Evolutionary conservation across 1,139 yeast genomes (phyloP), one percentile per base, ranked within the genome.

Genomic region (Kluyveromyces marxianus): DNA sequence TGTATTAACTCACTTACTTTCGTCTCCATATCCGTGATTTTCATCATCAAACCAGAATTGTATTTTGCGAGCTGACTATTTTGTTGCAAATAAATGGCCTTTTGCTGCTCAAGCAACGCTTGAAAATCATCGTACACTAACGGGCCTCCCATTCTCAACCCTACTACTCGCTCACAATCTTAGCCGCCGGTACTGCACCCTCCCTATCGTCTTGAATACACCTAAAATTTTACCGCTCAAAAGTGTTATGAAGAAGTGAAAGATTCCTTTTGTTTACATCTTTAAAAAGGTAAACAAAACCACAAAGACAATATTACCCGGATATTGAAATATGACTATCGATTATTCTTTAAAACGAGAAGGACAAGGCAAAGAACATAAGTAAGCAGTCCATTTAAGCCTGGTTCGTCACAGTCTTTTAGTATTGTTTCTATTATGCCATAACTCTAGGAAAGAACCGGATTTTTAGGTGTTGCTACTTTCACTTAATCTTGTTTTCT

Each of bases 51-150:
- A 25, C 71, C 59, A 5, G 80, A 72, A 58, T 80, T 81, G 46
- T 74, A 75, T 52, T 71, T 74, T 0, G 84, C 83, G 35, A 82
- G 62, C 24, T 75, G 70, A 49, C 69, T 69, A 59, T 81, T 81
- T 56, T 81, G 63, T 27, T 49, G 55, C 2, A 52, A 39, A 39
- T 57, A 60, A 3, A 48, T 46, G 7, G 41, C 41, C 32, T 49
- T 56, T 6, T 56, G 47, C 3, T 45, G 45, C 29, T 53, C 57
- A 10, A 54, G 45, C 41, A 40, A 25, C 24, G 14, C 37, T 21
- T 52, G 21, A 45, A 31, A 37, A 54, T 59, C 53, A 53, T 52
- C 34, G 55, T 39, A 35, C 54, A 52, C 25, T 25, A 26, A 25
- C 25, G 43, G 24, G 25, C n/a, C 24, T 25, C 34, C 31, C 41